phyloP scores from a whole-genome alignment of 1,284 basidiomycete species.

The Leccinum pallidistipes region DNA sequence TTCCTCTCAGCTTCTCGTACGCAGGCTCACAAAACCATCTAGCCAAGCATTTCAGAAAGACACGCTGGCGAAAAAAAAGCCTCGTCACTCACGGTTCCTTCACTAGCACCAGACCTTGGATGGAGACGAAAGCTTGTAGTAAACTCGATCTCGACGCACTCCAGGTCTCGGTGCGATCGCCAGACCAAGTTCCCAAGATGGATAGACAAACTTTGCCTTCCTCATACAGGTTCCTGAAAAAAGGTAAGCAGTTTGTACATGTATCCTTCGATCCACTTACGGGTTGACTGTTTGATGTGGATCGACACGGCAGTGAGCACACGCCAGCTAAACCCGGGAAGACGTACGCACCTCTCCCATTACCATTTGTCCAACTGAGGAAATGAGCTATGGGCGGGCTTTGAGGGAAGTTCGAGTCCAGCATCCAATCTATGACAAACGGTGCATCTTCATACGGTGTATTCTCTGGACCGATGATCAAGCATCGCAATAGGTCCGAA shows the following conservation, averaged over 20 bases:
- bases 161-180: slow-evolving; percentile 87
- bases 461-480: slow-evolving; percentile 92
- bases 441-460: slow-evolving; percentile 94
- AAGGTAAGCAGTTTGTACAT: slow-evolving; percentile 1
- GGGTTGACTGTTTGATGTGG: slow-evolving; percentile 61
- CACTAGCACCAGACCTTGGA: slow-evolving; percentile 90
- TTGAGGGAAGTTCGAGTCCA: slow-evolving; percentile 86
- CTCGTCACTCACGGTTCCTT: slow-evolving; percentile 73
- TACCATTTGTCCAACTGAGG: slow-evolving; percentile 92
- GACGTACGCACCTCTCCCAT: slow-evolving; percentile 70
- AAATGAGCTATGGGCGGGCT: slow-evolving; percentile 89
- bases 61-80: not conserved
- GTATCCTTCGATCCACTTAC: slow-evolving; percentile 42
- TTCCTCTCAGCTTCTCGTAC: slow-evolving; percentile 86
- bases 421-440: slow-evolving; percentile 92
- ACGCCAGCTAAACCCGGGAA: slow-evolving; percentile 1
- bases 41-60: slow-evolving; percentile 5
- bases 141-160: slow-evolving; percentile 79
- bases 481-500: slow-evolving; percentile 79
- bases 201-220: slow-evolving; percentile 95
- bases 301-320: slow-evolving; percentile 13
- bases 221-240: slow-evolving; percentile 81
- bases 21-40: slow-evolving; percentile 93
- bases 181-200: slow-evolving; percentile 90
- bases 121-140: slow-evolving; percentile 90